Conservation (phyloP, 1,284 basidiomycete species). For the Austroboletus novae-zelandiae region DNA sequence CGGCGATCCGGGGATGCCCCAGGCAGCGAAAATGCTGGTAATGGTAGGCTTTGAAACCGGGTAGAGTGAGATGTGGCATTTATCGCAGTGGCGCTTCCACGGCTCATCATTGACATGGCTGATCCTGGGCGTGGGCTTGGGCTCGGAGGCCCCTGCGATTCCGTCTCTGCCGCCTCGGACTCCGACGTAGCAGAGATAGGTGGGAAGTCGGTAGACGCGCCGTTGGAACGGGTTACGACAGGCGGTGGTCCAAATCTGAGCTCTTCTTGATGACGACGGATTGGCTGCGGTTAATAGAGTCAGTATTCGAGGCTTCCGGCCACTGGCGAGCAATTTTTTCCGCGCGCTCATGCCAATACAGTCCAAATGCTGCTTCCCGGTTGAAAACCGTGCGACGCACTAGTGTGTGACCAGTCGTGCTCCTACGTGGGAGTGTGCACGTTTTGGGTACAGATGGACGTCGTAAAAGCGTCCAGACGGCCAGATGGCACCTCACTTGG, state of each 20-base stretch:
- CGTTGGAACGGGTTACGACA: slow-evolving; percentile 5
- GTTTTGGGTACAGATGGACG: slow-evolving; percentile 53
- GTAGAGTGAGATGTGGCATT: slow-evolving; percentile 21
- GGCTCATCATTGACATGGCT: slow-evolving; percentile 63
- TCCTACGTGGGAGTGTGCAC: slow-evolving; percentile 54
- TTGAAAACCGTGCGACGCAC: slow-evolving; percentile 66
- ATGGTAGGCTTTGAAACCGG: slow-evolving; percentile 12
- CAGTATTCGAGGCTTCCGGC: slow-evolving; percentile 65
- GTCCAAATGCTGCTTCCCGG: slow-evolving; percentile 72
- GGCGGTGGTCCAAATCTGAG: slow-evolving; percentile 44
- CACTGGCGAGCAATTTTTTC: slow-evolving; percentile 79
- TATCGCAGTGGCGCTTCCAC: slow-evolving; percentile 55
- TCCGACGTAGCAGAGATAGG: slow-evolving; percentile 12
- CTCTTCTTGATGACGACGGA: slow-evolving; percentile 40
- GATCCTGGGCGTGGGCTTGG: slow-evolving; percentile 74
- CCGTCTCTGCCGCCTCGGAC: slow-evolving; percentile 34
- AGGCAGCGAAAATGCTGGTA: slow-evolving; percentile 12
- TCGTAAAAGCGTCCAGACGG: slow-evolving; percentile 21
- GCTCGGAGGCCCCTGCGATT: slow-evolving; percentile 61
- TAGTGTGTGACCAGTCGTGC: slow-evolving; percentile 51
- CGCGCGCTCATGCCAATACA: slow-evolving; percentile 79
- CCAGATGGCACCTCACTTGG: slow-evolving; percentile 15
- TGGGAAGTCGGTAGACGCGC: slow-evolving; percentile 20
- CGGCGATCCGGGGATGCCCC: slow-evolving; percentile 3
- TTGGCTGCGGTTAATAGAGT: slow-evolving; percentile 29